Conservation (phyloP, 805 yeast genomes). For the Vanderwaltozyma tropicalis region DNA sequence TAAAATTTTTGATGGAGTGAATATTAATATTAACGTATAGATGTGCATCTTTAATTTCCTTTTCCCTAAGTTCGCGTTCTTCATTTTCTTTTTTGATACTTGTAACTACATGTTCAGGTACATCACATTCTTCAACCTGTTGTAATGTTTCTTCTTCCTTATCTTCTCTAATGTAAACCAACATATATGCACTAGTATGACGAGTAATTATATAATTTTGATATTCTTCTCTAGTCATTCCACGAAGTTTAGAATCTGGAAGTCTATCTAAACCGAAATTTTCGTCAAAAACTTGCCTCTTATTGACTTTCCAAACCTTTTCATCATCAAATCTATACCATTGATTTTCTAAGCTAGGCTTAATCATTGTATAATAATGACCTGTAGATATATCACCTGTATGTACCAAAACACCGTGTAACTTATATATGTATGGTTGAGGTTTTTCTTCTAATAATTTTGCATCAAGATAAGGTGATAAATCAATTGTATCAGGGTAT, state of each 20-base stretch:
- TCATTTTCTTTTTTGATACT: constrained; percentile 55
- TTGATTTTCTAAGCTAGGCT: constrained; percentile 54
- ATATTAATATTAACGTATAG: constrained; percentile 48
- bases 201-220: constrained; percentile 59
- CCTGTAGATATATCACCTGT: constrained; percentile 94
- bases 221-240: constrained; percentile 48
- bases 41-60: constrained; percentile 64
- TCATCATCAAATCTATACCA: constrained; percentile 97
- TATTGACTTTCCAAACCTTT: constrained; percentile 78
- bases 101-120: constrained; percentile 59
- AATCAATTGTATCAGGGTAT: constrained; percentile 73
- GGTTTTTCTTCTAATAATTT: constrained; percentile 24
- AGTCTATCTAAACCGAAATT: constrained; percentile 76
- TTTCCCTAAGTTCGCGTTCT: constrained; percentile 42
- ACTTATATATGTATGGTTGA: constrained; percentile 40
- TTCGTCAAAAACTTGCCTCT: constrained; percentile 78
- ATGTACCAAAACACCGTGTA: constrained; percentile 93
- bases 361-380: constrained; percentile 90
- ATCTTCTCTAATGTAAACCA: constrained; percentile 74
- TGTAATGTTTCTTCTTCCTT: constrained; percentile 49
- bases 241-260: constrained; percentile 37
- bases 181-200: constrained; percentile 93
- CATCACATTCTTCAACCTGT: constrained; percentile 41
- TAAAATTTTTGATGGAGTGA: constrained; percentile 44
- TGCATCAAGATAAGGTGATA: constrained; percentile 66